Conservation (phyloP, 257 asterid species). For the Solanum ossicruentum region DNA sequence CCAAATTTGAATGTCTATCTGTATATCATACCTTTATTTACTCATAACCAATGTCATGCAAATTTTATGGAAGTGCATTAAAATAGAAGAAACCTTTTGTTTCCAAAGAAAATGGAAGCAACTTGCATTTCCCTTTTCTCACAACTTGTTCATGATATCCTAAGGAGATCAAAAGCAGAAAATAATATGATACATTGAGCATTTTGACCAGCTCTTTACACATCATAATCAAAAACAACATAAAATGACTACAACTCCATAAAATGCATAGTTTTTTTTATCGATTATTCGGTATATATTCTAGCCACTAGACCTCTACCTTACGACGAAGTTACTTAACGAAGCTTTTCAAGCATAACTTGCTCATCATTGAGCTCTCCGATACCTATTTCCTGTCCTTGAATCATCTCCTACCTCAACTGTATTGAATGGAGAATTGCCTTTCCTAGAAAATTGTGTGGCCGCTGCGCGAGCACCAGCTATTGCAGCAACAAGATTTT, state of each 20-base stretch:
- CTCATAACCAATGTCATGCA: too few species aligned
- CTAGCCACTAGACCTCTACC: not conserved
- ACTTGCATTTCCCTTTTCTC: not conserved
- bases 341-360: not conserved
- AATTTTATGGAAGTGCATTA: too few species aligned
- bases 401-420: not conserved
- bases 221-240: not conserved
- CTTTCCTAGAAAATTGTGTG: slow-evolving; percentile 47
- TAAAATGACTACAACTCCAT: not conserved
- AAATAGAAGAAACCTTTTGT: too few species aligned
- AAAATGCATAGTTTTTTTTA: not conserved
- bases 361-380: not conserved
- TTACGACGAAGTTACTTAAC: not conserved
- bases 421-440: not conserved
- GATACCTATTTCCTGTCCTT: slow-evolving; percentile 12
- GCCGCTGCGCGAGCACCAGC: slow-evolving; percentile 83
- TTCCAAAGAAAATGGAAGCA: not conserved
- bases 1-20: too few species aligned
- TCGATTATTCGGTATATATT: not conserved
- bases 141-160: not conserved
- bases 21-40: too few species aligned
- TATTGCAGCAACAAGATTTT: slow-evolving; percentile 49
- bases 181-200: not conserved
- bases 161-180: not conserved
- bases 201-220: not conserved